phyloP scores from a whole-genome alignment of 345 rosid species.

The Boechera retrofracta region DNA sequence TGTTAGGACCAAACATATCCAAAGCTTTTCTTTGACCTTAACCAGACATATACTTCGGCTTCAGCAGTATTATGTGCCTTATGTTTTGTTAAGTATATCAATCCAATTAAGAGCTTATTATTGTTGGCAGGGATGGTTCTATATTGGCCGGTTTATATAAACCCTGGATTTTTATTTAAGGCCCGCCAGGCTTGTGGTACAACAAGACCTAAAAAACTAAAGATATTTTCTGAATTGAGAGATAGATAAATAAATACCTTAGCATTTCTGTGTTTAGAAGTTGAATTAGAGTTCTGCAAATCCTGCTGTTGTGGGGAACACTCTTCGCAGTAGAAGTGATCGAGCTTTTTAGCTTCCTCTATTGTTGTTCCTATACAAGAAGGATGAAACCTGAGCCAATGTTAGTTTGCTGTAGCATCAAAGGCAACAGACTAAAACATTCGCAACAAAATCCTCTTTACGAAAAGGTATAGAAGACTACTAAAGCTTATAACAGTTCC shows the following conservation, averaged over 20 bases:
- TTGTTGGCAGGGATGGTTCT: background rate
- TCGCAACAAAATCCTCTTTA: background rate
- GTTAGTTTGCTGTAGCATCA: slow-evolving; percentile 46
- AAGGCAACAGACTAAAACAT: background rate
- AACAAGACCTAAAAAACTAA: background rate
- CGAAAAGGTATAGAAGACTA: background rate
- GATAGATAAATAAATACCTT: slow-evolving; percentile 58
- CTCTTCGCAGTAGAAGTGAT: slow-evolving; percentile 83
- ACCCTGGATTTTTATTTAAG: background rate
- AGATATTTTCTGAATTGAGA: background rate
- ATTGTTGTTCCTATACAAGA: slow-evolving; percentile 86
- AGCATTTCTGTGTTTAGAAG: slow-evolving; percentile 56
- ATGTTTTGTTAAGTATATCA: background rate
- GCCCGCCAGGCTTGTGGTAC: background rate
- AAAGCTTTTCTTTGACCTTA: background rate
- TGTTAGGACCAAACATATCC: slow-evolving; percentile 11
- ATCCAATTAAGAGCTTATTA: background rate
- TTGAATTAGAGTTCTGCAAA: slow-evolving; percentile 61
- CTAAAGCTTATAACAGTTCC: slow-evolving; percentile 4
- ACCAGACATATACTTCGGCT: background rate
- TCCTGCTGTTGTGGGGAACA: slow-evolving; percentile 73
- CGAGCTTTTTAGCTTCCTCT: slow-evolving; percentile 84
- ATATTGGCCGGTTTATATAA: too few species aligned
- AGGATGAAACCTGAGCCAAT: slow-evolving; percentile 97
- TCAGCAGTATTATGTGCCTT: background rate